A percentile compares a stretch with the other conserved stretches of the same genome.
Conservation (phyloP, 2,329 filamentous ascomycete genomes). For the Fusarium sp. region DNA sequence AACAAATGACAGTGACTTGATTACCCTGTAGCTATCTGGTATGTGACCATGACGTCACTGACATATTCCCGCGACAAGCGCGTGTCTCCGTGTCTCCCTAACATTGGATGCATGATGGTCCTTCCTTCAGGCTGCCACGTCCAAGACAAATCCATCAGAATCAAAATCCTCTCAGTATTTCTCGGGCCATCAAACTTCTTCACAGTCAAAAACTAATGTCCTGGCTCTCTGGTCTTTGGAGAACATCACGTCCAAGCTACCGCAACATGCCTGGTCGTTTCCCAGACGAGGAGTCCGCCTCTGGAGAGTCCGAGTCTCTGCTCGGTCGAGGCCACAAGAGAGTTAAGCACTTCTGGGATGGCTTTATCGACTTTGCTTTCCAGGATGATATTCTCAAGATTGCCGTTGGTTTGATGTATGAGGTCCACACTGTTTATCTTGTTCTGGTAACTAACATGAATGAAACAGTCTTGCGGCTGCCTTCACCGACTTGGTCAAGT, state of each 20-base stretch:
- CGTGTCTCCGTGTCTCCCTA: conserved; percentile 11
- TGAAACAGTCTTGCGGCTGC: conserved; percentile 71
- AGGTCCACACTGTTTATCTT: conserved; percentile 40
- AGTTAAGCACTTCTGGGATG: conserved; percentile 66
- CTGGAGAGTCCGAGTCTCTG: conserved; percentile 54
- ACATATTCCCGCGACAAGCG: conserved; percentile 16
- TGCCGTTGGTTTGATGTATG: conserved; percentile 78
- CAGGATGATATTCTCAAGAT: conserved; percentile 82
- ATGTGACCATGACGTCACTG: conserved; percentile 23
- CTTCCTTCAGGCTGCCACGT: conserved; percentile 13
- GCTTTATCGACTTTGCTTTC: conserved; percentile 78
- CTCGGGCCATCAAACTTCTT: neutral
- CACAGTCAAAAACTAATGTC: conserved; percentile 9
- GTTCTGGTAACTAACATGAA: conserved; percentile 15
- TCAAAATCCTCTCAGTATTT: neutral
- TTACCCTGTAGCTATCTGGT: neutral
- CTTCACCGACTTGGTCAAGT: conserved; percentile 78
- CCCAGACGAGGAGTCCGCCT: conserved; percentile 53
- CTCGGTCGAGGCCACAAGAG: conserved; percentile 61
- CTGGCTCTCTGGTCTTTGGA: conserved; percentile 29
- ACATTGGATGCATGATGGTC: conserved; percentile 1
- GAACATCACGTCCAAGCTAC: conserved; percentile 26
- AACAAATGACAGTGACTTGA: neutral
- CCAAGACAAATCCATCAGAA: neutral
- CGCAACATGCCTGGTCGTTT: conserved; percentile 44